Evolutionary conservation across 2,329 filamentous ascomycete genomes (phyloP), one percentile per base, ranked within the genome.

Genomic region (Sporothrix inflata): DNA sequence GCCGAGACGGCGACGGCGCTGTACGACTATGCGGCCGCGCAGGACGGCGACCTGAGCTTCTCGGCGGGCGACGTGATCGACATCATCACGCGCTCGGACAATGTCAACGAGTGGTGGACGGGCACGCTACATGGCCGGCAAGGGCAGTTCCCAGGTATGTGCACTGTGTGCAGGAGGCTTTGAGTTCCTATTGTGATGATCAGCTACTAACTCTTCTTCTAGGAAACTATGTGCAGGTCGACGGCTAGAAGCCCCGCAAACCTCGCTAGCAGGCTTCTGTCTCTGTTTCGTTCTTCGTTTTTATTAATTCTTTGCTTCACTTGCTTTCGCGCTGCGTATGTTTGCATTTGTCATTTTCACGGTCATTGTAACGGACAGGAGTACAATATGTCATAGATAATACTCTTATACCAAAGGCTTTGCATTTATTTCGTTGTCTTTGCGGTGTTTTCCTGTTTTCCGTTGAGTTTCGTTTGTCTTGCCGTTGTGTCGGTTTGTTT

Each of bases 21-120:
- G 74, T 99, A 98, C 81, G 96, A 98, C 79, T 99, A 97, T 79
- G 93, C 97, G 74, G 96, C 96, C 6, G 94, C 98, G 80, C 94
- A 95, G 0, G 94, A 97, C 75, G 94, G 94, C 3, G 96, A 99
- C 79, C 84, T 99, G 74, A 97, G 93, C 78, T 99, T 99, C 83
- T 88, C 87, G 21, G 90, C 93, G 0, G 94, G 95, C 5, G 96
- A 99, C 74, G 84, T 92, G 4, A 98, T 99, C 78, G 94, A 98
- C 81, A 94, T 99, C 76, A 81, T 96, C 2, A 87, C 86, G 73
- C 88, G 93, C 76, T 97, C 94, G n/a, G 86, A 88, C 74, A 98
- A 97, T 78, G 91, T 93, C 69, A 98, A 99, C 77, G 96, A 99
- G 82, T 99, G 96, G 96, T 99, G 96, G 96, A 91, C 87, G 9